A percentile compares a stretch with the other conserved stretches of the same genome.
These are phyloP conservation scores for Nothophytophthora sp. DNA, from an alignment of 352 stramenopile species.

Conservation along the genomic window DNA sequence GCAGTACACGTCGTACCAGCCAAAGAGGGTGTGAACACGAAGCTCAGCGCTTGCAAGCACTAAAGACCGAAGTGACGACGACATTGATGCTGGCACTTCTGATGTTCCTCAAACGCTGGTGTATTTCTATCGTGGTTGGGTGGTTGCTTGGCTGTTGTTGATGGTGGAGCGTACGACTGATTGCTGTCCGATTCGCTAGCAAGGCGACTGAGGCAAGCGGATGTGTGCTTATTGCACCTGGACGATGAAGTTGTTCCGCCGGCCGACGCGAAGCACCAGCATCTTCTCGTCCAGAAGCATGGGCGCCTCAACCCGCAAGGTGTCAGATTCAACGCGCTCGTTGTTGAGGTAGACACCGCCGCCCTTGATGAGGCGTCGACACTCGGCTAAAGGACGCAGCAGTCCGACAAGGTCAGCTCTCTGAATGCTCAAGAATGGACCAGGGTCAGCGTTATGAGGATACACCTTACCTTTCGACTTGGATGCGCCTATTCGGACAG, in stretches of 20 bases:
- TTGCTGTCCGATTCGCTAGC: background rate
- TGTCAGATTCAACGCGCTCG: constrained; percentile 64
- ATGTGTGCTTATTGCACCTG: constrained; percentile 36
- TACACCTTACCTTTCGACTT: constrained; percentile 88
- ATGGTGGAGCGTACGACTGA: background rate
- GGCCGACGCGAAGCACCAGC: constrained; percentile 69
- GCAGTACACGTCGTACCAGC: constrained; percentile 34
- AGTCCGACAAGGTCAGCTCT: constrained; percentile 9
- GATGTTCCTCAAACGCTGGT: constrained; percentile 1
- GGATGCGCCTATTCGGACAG: constrained; percentile 83
- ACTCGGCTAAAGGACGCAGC: constrained; percentile 76
- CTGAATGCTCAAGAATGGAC: background rate
- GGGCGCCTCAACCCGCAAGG: constrained; percentile 30
- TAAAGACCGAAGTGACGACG: background rate
- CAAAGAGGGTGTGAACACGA: background rate
- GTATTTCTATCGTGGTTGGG: background rate
- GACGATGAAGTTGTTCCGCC: constrained; percentile 84
- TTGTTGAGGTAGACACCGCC: constrained; percentile 96
- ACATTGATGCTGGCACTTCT: background rate
- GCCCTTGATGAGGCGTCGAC: constrained; percentile 94
- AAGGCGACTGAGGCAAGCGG: background rate
- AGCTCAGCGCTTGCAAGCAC: background rate
- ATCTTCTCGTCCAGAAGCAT: constrained; percentile 68
- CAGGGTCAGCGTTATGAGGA: background rate
- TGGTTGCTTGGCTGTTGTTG: too few species aligned